phyloP scores from a whole-genome alignment of 331 rosid species.

The Malus hybrid region DNA sequence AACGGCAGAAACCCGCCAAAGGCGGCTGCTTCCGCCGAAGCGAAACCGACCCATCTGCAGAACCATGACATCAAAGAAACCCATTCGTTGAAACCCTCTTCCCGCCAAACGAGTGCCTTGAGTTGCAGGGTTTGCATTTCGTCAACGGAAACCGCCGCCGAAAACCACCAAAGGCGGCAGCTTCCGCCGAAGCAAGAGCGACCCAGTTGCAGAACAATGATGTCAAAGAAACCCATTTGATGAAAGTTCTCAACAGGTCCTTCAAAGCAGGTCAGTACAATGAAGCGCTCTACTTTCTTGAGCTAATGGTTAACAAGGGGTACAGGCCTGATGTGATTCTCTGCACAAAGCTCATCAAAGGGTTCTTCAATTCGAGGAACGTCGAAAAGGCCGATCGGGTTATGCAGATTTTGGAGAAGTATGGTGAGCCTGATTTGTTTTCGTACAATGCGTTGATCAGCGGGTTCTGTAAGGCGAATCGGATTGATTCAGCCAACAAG shows the following conservation, averaged over 20 bases:
- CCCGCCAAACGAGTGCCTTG: conserved; percentile 15
- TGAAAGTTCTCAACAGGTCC: conserved; percentile 52
- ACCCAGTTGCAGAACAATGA: conserved; percentile 16
- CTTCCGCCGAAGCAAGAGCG: conserved; percentile 21
- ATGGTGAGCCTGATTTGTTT: conserved; percentile 76
- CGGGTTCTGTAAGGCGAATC: conserved; percentile 58
- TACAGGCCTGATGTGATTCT: conserved; percentile 50
- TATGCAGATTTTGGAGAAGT: conserved; percentile 66
- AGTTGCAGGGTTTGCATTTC: conserved; percentile 30
- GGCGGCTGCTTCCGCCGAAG: conserved; percentile 20
- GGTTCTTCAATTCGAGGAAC: conserved; percentile 55
- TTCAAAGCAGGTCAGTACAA: conserved; percentile 59
- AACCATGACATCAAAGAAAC: conserved; percentile 34
- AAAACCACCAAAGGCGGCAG: conserved; percentile 18
- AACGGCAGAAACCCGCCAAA: conserved; percentile 19
- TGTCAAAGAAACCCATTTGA: conserved; percentile 43
- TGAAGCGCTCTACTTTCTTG: conserved; percentile 65
- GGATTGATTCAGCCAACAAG: neutral
- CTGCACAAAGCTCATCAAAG: conserved; percentile 70
- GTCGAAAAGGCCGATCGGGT: conserved; percentile 55
- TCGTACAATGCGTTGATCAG: conserved; percentile 72
- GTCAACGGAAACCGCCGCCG: conserved; percentile 16
- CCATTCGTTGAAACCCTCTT: conserved; percentile 44
- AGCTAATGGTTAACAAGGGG: conserved; percentile 55
- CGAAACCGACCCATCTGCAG: conserved; percentile 18